Base-by-base conservation (phyloP, 2,329 filamentous ascomycete genomes). In the Lachnellula arida region DNA sequence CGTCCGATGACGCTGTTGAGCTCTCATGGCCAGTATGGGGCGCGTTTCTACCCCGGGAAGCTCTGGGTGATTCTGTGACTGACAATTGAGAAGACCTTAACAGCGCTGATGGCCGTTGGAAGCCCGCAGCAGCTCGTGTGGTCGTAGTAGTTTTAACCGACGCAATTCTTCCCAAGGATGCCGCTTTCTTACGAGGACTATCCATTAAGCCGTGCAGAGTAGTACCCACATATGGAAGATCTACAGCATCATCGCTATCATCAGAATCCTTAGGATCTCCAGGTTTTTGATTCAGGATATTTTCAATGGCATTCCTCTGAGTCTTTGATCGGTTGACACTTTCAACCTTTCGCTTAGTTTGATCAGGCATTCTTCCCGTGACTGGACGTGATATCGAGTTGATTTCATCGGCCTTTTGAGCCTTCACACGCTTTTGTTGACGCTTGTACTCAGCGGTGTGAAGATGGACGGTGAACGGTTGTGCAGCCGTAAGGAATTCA, bases 361-460 rank as follows among this genome's bases (percentile, higher is more conserved):
- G 53, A 35, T 65, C 61, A 14, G 68, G 57, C 63, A 70, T 67
- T 25, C 60, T 67, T 1, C 63, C 63, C 17, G 64, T 70, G 2
- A 75, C 74, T 2, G 73, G 72, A 37, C 75, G 66, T 12, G 68
- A 70, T 7, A 77, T 72, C 1, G 66, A 67, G 48, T 64, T 66
- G 47, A 77, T 70, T 7, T 70, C 70, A 2, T 76, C 76, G 0
- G 78, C 78, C 60, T 85, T 85, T 49, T 79, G 77, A 9, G 74
- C 68, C 60, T 75, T 80, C 3, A 83, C 81, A 37, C 76, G 73
- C 35, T 75, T 73, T 69, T 87, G 87, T 46, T 89, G 78, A 4
- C 85, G 80, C 56, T 84, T 77, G 68, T 93, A 93, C 70, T 91
- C 88, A 15, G 84, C 87, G n/a, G 84, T 81, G 67, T 92, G 88